Percentiles rank a stretch among this genome's conserved stretches.
phyloP scores from a whole-genome alignment of 371 early-diverging fungal genomes.

The Chytridium lagenaria region DNA sequence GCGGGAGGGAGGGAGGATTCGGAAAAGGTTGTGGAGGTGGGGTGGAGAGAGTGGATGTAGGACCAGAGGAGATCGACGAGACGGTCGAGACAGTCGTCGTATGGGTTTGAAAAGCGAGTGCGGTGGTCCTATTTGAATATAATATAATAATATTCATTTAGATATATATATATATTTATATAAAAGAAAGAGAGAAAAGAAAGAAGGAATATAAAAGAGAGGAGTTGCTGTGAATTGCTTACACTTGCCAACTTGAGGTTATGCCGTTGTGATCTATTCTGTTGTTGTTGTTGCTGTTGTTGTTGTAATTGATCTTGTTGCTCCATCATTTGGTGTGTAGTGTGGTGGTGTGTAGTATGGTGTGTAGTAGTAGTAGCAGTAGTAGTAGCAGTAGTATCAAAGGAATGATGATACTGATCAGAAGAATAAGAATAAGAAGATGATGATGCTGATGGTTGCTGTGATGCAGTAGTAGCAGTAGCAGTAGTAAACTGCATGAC shows the following conservation, averaged over 20 bases:
- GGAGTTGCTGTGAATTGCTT: background rate
- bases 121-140: conserved; percentile 23
- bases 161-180: background rate
- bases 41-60: background rate
- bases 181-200: background rate
- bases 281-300: too few species aligned
- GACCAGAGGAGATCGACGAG: conserved; percentile 14
- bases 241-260: conserved; percentile 16
- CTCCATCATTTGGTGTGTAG: too few species aligned
- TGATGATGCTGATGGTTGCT: too few species aligned
- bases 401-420: too few species aligned
- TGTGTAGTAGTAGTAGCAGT: too few species aligned
- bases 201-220: background rate
- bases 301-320: too few species aligned
- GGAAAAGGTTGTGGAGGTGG: background rate
- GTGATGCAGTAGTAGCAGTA: too few species aligned
- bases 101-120: background rate
- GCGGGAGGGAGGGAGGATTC: background rate
- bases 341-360: too few species aligned
- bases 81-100: conserved; percentile 9
- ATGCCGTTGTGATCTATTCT: background rate
- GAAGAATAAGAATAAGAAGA: too few species aligned
- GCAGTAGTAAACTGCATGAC: too few species aligned
- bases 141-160: too few species aligned
- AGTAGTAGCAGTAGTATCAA: too few species aligned